Percentiles rank a stretch among this genome's conserved stretches.
Conservation (phyloP, 83 land plant species). For the Diphasiastrum complanatum region DNA sequence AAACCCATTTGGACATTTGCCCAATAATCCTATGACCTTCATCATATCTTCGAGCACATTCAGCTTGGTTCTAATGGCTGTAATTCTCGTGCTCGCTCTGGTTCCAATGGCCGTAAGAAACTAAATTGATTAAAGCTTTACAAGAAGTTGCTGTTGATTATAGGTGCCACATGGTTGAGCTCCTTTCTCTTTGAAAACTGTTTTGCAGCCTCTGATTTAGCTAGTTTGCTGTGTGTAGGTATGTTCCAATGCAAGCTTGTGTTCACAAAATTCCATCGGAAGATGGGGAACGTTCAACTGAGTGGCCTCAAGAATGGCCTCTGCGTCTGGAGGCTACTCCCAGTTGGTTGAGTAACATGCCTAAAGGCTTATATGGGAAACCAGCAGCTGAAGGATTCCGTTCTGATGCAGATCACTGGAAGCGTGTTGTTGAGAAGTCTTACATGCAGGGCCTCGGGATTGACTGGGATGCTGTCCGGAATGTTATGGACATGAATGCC, state of each 20-base stretch:
- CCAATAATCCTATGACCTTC: too few species aligned
- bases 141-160: too few species aligned
- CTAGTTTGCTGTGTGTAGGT: slow-evolving; percentile 13
- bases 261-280: slow-evolving; percentile 16
- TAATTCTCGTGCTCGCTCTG: too few species aligned
- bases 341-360: background rate
- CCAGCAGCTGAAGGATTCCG: slow-evolving; percentile 5
- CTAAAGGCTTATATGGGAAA: slow-evolving; percentile 16
- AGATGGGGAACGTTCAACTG: background rate
- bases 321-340: slow-evolving; percentile 11
- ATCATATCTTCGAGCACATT: too few species aligned
- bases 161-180: too few species aligned
- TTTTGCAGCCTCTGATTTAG: too few species aligned
- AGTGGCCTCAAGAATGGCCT: slow-evolving; percentile 22
- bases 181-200: too few species aligned
- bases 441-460: slow-evolving; percentile 19
- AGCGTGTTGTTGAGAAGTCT: slow-evolving; percentile 17
- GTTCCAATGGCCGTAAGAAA: too few species aligned
- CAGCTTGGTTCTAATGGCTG: too few species aligned
- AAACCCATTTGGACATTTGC: too few species aligned
- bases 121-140: too few species aligned
- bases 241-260: slow-evolving; percentile 13
- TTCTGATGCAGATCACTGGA: slow-evolving; percentile 17
- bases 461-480: slow-evolving; percentile 16
- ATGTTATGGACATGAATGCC: slow-evolving; percentile 29